Base-by-base conservation (phyloP, 176 grass and related monocot genomes). In the Rhynchospora pubera region DNA sequence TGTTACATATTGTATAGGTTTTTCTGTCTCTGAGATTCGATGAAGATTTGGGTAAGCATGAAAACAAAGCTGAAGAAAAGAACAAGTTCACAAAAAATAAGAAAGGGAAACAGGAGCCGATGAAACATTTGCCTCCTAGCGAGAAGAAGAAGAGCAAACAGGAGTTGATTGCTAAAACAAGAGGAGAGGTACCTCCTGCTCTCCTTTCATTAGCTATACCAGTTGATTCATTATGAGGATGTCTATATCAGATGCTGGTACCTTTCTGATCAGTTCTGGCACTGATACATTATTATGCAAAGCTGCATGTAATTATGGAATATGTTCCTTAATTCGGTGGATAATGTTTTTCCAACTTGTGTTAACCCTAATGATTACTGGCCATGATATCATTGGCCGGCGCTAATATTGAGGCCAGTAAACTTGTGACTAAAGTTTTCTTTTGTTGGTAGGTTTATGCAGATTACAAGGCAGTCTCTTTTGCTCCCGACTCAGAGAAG, bases 11-110 rank as follows among this genome's bases (percentile, higher is more conserved):
- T 51, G 10, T 82, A 30, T 81, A 99, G 96, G 92, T 93, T 7
- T 91, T 94, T 83, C 87, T 95, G 42, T 95, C 85, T 80, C 89
- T 99, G 85, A 95, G 84, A 69, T 95, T 99, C 85, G 96, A 99
- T 87, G 92, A 99, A 81, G 89, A 95, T 92, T 22, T 99, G 85
- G 65, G 86, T 65, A 93, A 95, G 85, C 71, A 82, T 48, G 84
- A 90, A 26, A 85, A 14, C 6, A 83, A 85, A 58, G 80, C 28
- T 30, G 46, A 90, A 84, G 81, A 87, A 81, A 84, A 83, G 45
- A 75, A 21, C 42, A 99, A 90, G 84, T 72, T 57, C 56, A 99
- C 94, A 74, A 93, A 90, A 81, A 93, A 84, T 39, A 91, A 89
- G 81, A 70, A 72, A 70, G 73, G 82, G 86, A 91, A 89, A 70